These are phyloP conservation scores for Globisporangium parvum DNA, from an alignment of 352 stramenopile genomes.

Conservation along the genomic window DNA sequence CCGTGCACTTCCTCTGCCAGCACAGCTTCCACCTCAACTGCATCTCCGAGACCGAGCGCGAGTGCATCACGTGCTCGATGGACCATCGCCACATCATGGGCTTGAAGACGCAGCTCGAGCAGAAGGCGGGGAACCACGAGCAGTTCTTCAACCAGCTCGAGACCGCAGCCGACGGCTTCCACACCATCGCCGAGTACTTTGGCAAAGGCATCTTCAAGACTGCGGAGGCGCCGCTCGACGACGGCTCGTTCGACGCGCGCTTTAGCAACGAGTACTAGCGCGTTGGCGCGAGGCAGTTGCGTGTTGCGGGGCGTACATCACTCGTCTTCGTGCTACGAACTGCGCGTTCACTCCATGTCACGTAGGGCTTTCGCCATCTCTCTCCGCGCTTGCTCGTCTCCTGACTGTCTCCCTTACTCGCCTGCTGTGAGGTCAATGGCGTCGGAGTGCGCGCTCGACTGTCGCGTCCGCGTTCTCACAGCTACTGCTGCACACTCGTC, in stretches of 20 bases:
- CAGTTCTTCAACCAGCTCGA: constrained; percentile 92
- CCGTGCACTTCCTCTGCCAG: constrained; percentile 89
- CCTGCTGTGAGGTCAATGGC: constrained; percentile 25
- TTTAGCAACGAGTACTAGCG: constrained; percentile 82
- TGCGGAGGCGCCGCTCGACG: constrained; percentile 56
- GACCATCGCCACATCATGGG: constrained; percentile 81
- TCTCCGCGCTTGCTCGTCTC: no score
- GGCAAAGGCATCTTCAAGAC: constrained; percentile 91
- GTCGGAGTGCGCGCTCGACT: neutral
- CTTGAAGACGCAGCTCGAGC: constrained; percentile 82
- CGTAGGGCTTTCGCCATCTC: no score
- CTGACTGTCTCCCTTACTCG: neutral
- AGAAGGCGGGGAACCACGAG: constrained; percentile 88
- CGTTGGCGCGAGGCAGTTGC: no score
- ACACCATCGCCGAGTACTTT: constrained; percentile 90
- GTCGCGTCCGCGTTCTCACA: neutral
- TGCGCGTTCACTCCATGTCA: no score
- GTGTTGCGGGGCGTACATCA: no score
- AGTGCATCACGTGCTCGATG: constrained; percentile 87
- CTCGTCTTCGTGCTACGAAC: no score
- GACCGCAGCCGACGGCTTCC: constrained; percentile 82
- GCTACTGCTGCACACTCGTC: neutral
- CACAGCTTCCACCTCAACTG: constrained; percentile 89
- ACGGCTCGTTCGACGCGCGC: constrained; percentile 60
- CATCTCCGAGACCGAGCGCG: constrained; percentile 84